phyloP scores from a whole-genome alignment of 441 rosid genomes.

The Euphorbia celastroides region DNA sequence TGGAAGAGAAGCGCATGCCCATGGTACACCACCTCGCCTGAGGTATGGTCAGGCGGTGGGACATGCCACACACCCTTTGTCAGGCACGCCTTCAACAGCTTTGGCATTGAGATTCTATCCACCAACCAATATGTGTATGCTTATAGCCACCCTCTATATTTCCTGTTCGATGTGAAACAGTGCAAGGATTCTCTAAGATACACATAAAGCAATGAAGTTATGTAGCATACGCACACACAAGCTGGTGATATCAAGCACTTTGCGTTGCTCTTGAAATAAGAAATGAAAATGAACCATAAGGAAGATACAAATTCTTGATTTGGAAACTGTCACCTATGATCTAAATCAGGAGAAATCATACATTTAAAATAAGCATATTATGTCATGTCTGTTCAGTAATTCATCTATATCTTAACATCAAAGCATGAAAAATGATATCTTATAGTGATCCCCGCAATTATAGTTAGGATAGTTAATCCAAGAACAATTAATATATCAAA shows the following conservation, averaged over 20 bases:
- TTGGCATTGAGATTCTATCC: background rate
- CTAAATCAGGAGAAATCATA: background rate
- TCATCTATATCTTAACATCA: background rate
- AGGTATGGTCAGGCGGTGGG: too few species aligned
- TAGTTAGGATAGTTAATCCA: background rate
- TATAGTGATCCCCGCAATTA: background rate
- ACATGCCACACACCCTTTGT: too few species aligned
- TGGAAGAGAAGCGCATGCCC: too few species aligned
- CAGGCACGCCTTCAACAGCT: too few species aligned
- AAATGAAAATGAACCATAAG: background rate
- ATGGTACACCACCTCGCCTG: too few species aligned
- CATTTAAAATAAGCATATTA: background rate
- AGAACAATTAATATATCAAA: background rate
- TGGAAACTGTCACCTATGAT: background rate
- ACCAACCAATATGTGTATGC: background rate
- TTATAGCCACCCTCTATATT: background rate
- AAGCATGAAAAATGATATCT: background rate
- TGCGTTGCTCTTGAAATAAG: background rate
- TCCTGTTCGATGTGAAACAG: background rate
- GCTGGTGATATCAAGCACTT: background rate
- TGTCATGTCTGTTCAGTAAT: background rate
- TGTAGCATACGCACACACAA: background rate
- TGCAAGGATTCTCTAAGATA: background rate
- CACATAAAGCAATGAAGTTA: background rate
- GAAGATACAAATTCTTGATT: background rate